A percentile compares a stretch with the other conserved stretches of the same genome.
phyloP scores from a whole-genome alignment of 2,329 filamentous ascomycete species.

The Penicillium sp. region DNA sequence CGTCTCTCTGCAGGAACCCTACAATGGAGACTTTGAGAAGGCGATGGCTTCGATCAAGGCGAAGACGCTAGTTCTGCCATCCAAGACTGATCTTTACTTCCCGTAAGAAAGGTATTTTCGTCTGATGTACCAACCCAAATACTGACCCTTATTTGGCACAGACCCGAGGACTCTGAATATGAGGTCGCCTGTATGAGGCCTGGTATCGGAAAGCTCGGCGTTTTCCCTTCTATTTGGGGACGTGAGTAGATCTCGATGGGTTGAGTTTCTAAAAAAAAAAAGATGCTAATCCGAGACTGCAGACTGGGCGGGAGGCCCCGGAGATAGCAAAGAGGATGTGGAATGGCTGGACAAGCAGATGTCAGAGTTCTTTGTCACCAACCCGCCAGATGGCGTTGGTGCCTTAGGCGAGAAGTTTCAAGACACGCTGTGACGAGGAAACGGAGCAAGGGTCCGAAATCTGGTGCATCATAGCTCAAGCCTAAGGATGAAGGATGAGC shows the following conservation, averaged over 20 bases:
- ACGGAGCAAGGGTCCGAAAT: background rate
- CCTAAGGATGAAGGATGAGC: background rate
- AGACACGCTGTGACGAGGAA: background rate
- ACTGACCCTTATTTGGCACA: conserved; percentile 28
- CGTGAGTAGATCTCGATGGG: conserved; percentile 44
- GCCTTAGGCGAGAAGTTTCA: conserved; percentile 8
- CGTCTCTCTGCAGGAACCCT: conserved; percentile 67
- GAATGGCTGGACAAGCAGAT: conserved; percentile 70
- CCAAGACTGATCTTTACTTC: conserved; percentile 77
- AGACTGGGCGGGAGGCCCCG: conserved; percentile 68
- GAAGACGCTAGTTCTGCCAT: conserved; percentile 69
- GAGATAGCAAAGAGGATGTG: conserved; percentile 69
- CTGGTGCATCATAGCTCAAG: background rate
- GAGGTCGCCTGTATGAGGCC: conserved; percentile 67
- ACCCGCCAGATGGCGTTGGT: conserved; percentile 4
- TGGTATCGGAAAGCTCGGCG: conserved; percentile 57
- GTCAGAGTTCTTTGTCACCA: conserved; percentile 51
- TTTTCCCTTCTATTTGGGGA: conserved; percentile 66
- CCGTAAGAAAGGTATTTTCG: conserved; percentile 52
- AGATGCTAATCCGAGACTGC: conserved; percentile 15
- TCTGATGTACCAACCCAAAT: background rate
- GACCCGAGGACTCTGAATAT: conserved; percentile 73
- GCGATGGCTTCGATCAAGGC: conserved; percentile 71
- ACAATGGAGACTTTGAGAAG: conserved; percentile 65
- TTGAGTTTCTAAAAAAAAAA: background rate